Evolutionary conservation across 2,329 filamentous ascomycete genomes (phyloP), one percentile per base, ranked within the genome.

Genomic region (Colletotrichum godetiae): DNA sequence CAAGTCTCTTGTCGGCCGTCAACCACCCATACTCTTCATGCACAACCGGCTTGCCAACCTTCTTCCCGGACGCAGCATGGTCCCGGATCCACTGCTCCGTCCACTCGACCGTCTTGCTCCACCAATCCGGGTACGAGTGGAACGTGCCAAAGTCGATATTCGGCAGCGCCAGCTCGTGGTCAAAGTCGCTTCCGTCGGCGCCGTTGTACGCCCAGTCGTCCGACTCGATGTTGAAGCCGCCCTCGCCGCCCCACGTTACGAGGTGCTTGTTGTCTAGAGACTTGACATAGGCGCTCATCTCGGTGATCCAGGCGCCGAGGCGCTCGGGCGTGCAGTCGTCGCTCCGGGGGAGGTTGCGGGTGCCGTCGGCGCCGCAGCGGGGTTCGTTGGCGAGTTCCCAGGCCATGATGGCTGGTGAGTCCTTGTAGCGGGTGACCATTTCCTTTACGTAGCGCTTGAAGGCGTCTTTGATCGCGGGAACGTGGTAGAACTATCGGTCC

Each of bases 371-470:
- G 27, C 85, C 85, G 78, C 86, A 88, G 71, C 86, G 85, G 24
- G 85, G 85, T 73, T 93, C 92, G 76, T 93, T 93, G 69, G 86
- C 89, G 1, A 93, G 83, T 77, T 93, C 91, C 92, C 92, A 93
- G 0, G 90, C 90, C 75, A 93, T 89, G 59, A 93, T 86, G 0
- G 91, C 87, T 0, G 88, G 81, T 0, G 89, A 92, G 74, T 85
- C 82, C 58, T 84, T 87, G 81, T 92, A 93, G 12, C 91, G 85
- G 24, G 81, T 87, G 2, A 93, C 87, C 7, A 93, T 85, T 0
- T 84, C 83, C 61, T 87, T 83, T 77, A 93, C 87, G 78, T 93
- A 94, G 60, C 83, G 85, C 76, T 89, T 89, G 78, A 83, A 90
- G 0, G 86, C 86, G 3, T 83, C 79, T 76, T 88, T 88, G 79